Percentiles rank a stretch among this genome's conserved stretches.
These are phyloP conservation scores for Solanum arcanum DNA, from an alignment of 257 asterid species.

Conservation along the genomic window DNA sequence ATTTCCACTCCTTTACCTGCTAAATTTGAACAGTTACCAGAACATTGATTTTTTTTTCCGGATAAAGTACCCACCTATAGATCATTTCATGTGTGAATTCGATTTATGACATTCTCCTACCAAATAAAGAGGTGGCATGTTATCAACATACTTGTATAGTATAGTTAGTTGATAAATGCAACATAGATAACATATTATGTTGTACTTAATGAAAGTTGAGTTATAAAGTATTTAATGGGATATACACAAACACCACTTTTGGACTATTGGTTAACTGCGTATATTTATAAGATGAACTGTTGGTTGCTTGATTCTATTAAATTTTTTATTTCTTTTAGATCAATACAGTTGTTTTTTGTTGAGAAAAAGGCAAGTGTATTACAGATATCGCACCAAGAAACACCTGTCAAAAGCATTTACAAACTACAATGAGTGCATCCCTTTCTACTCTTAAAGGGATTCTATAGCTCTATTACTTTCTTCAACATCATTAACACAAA, in stretches of 20 bases:
- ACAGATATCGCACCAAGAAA: neutral
- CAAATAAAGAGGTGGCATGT: neutral
- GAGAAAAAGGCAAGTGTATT: neutral
- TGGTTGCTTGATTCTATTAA: neutral
- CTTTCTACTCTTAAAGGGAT: neutral
- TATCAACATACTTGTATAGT: neutral
- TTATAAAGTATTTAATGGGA: neutral
- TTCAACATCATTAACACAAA: neutral
- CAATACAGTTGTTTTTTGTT: neutral
- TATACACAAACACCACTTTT: neutral
- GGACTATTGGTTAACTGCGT: neutral
- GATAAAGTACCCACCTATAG: neutral
- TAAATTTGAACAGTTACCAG: neutral
- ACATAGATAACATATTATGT: neutral
- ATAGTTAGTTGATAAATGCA: neutral
- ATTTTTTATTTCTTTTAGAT: neutral
- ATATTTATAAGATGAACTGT: neutral
- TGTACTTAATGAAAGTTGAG: neutral
- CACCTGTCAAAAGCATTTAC: neutral
- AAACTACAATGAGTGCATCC: neutral
- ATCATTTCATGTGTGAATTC: neutral
- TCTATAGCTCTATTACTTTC: neutral
- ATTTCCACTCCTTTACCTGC: neutral
- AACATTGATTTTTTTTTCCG: neutral
- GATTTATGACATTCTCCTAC: neutral